Conservation (phyloP, 2,329 filamentous ascomycete genomes). For the Fusarium anguioides region DNA sequence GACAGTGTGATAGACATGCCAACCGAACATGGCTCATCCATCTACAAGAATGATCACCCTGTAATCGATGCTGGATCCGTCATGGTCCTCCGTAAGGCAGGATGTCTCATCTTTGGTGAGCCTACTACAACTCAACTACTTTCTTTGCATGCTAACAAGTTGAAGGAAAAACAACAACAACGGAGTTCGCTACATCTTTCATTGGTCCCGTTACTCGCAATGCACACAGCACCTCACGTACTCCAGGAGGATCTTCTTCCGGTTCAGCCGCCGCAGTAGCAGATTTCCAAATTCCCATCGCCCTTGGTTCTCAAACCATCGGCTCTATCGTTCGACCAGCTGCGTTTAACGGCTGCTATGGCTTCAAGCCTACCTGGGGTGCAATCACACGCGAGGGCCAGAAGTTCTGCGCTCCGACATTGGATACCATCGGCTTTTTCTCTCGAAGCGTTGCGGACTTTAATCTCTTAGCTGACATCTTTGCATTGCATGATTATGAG, state of each 20-base stretch:
- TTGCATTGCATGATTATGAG: constrained; percentile 64
- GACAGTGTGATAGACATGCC: constrained; percentile 59
- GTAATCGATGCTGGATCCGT: constrained; percentile 64
- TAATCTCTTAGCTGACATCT: constrained; percentile 64
- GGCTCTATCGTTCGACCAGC: constrained; percentile 73
- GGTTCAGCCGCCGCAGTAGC: constrained; percentile 74
- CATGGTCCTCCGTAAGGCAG: constrained; percentile 61
- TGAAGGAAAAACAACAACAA: constrained; percentile 55
- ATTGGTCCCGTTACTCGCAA: constrained; percentile 64
- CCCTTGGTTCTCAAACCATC: constrained; percentile 73
- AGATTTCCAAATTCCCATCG: constrained; percentile 71
- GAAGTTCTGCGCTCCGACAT: constrained; percentile 66
- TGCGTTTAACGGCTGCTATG: constrained; percentile 73
- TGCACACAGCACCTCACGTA: constrained; percentile 70
- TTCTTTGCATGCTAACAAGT: constrained; percentile 60
- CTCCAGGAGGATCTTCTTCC: constrained; percentile 73
- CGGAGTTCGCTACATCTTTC: constrained; percentile 67
- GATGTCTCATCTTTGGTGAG: constrained; percentile 63
- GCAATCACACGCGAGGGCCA: constrained; percentile 70
- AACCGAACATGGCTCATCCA: constrained; percentile 63
- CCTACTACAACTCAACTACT: constrained; percentile 45
- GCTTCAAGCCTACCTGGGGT: constrained; percentile 74
- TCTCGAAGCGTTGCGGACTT: constrained; percentile 69
- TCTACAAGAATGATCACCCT: constrained; percentile 59
- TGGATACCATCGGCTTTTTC: constrained; percentile 73